Conservation (phyloP, 164 flowering plant genomes). For the Liriodendron chinense region DNA sequence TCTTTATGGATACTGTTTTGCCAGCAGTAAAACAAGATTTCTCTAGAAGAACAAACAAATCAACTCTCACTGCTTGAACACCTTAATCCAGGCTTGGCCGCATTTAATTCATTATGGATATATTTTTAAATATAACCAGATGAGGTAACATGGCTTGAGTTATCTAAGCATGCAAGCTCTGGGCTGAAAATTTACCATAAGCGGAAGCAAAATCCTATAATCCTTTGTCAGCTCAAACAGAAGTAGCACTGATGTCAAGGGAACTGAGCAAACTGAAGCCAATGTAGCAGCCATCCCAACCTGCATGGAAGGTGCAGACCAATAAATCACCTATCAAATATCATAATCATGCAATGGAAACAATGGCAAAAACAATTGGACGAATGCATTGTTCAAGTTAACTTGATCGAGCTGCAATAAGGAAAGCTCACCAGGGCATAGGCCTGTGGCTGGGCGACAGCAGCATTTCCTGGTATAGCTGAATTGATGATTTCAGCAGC, state of each 20-base stretch:
- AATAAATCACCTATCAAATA: not conserved
- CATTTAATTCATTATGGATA: too few species aligned
- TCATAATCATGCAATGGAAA: not conserved
- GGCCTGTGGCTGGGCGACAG: constrained; percentile 98
- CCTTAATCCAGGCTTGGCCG: too few species aligned
- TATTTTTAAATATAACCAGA: too few species aligned
- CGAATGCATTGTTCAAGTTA: not conserved
- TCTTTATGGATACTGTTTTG: too few species aligned
- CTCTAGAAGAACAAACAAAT: too few species aligned
- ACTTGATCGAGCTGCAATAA: constrained; percentile 1
- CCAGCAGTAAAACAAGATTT: too few species aligned
- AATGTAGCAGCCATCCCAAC: constrained; percentile 99
- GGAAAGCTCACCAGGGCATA: constrained; percentile 77
- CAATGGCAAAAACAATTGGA: not conserved
- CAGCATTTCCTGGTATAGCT: constrained; percentile 95
- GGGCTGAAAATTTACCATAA: constrained; percentile 58
- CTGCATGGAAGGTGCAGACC: constrained; percentile 37
- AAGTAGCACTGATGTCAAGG: constrained; percentile 92
- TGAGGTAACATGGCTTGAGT: too few species aligned
- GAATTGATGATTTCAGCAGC: constrained; percentile 90
- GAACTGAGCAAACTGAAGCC: constrained; percentile 97
- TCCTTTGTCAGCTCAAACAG: constrained; percentile 97
- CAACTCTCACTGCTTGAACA: too few species aligned
- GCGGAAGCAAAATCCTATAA: constrained; percentile 95
- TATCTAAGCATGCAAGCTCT: not conserved